phyloP scores from a whole-genome alignment of 2,329 filamentous ascomycete genomes.

The Venturiaceae sp. region DNA sequence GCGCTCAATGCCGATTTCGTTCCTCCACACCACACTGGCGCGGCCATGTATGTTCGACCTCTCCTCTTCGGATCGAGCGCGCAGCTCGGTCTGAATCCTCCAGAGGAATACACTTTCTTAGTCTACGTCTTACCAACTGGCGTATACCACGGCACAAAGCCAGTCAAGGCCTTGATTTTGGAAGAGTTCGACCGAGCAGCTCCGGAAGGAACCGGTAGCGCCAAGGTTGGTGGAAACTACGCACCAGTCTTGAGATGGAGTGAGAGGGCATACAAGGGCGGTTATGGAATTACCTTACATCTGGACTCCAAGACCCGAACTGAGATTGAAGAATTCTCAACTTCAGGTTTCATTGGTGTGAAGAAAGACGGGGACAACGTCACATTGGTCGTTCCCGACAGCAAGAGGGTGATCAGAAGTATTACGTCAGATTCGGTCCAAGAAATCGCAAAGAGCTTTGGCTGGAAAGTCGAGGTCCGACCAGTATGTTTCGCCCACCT shows the following conservation, averaged over 20 bases:
- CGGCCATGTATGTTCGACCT: conserved; percentile 87
- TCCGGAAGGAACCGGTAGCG: conserved; percentile 80
- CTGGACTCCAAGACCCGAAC: conserved; percentile 75
- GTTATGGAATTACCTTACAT: conserved; percentile 91
- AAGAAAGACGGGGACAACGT: conserved; percentile 41
- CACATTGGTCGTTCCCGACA: conserved; percentile 79
- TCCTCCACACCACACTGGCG: conserved; percentile 78
- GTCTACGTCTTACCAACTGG: conserved; percentile 89
- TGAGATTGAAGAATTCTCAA: conserved; percentile 93
- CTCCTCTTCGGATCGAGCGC: conserved; percentile 80
- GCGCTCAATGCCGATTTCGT: conserved; percentile 84
- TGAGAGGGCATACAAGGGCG: conserved; percentile 66
- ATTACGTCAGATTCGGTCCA: conserved; percentile 75
- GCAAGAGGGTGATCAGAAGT: conserved; percentile 75
- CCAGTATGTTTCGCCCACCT: conserved; percentile 38
- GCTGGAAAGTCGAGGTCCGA: conserved; percentile 75
- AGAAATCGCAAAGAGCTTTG: conserved; percentile 65
- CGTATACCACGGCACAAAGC: conserved; percentile 84
- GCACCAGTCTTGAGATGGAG: conserved; percentile 84
- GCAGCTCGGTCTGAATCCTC: conserved; percentile 76
- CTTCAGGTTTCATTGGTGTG: conserved; percentile 83
- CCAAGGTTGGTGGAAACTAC: conserved; percentile 96
- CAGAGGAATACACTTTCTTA: conserved; percentile 84
- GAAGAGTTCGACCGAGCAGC: conserved; percentile 91
- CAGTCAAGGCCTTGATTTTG: conserved; percentile 78